A percentile compares a stretch with the other conserved stretches of the same genome.
Evolutionary conservation across 176 grass and related monocot species (phyloP).

Genomic region (Thalia dealbata): DNA sequence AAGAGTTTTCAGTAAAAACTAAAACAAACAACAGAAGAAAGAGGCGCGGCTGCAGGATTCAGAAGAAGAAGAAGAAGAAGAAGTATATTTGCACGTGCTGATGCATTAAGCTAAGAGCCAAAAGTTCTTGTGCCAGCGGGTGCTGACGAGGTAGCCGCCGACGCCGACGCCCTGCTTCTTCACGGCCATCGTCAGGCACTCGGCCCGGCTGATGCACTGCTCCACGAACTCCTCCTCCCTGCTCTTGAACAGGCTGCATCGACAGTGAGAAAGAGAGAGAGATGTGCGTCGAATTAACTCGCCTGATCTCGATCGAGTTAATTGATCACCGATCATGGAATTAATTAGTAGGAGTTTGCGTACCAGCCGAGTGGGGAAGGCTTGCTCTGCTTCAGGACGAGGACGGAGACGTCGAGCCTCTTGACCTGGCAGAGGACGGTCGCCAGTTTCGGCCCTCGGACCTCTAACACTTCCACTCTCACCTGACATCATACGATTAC

Average conservation of each 20-base stretch:
- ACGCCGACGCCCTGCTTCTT: constrained; percentile 73
- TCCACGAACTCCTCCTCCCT: constrained; percentile 73
- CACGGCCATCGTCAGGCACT: constrained; percentile 80
- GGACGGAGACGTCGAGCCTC: constrained; percentile 19
- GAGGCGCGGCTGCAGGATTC: too few relatives aligned
- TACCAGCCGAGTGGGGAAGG: constrained; percentile 36
- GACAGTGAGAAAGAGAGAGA: too few relatives aligned
- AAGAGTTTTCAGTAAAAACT: too few relatives aligned
- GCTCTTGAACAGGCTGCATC: constrained; percentile 48
- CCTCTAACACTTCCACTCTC: constrained; percentile 11
- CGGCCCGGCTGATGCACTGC: constrained; percentile 74
- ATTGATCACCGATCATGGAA: neutral
- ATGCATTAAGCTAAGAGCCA: constrained; percentile 48
- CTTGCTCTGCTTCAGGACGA: constrained; percentile 16
- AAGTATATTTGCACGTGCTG: neutral
- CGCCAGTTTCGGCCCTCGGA: constrained; percentile 13
- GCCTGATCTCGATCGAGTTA: neutral
- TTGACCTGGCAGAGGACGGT: constrained; percentile 19
- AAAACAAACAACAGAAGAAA: too few relatives aligned
- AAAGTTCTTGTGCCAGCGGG: constrained; percentile 95
- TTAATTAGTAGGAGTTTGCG: neutral
- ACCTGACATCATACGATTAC: neutral
- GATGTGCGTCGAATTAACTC: too few relatives aligned
- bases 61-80: too few relatives aligned
- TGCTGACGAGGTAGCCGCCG: constrained; percentile 76